Evolutionary conservation across 176 grass and related monocot genomes (phyloP).

Genomic region (Luzula sylvatica): DNA sequence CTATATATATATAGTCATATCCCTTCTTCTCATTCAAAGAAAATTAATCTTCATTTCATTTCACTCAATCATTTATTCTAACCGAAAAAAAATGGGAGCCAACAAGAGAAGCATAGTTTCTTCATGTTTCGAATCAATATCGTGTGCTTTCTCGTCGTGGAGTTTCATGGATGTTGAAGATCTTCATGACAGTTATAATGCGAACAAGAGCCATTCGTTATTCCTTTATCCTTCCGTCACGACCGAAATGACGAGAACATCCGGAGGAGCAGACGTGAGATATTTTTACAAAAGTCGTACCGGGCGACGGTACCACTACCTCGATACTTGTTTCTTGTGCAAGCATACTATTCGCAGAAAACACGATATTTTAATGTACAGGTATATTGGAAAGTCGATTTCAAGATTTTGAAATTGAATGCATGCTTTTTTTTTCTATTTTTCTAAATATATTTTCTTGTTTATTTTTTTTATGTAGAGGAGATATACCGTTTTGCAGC

Average conservation of each 20-base stretch:
- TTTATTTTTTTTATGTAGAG: conserved; percentile 11
- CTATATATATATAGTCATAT: no score
- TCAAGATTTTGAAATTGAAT: background rate
- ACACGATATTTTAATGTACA: conserved; percentile 15
- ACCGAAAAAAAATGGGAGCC: background rate
- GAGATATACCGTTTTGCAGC: conserved; percentile 24
- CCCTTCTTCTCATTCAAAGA: no score
- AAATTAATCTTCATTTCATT: no score
- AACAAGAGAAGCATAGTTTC: background rate
- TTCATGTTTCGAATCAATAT: conserved; percentile 2
- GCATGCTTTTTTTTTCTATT: background rate
- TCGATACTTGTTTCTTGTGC: conserved; percentile 23
- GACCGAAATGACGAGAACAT: background rate
- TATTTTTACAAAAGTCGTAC: background rate
- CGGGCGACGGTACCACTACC: background rate
- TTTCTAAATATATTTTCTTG: no score
- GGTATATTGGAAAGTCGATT: background rate
- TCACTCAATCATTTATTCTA: no score
- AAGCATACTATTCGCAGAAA: background rate
- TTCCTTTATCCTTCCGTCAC: background rate
- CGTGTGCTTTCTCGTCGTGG: conserved; percentile 8
- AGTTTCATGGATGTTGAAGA: background rate
- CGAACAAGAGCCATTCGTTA: background rate
- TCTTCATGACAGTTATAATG: background rate
- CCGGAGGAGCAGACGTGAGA: background rate